Evolutionary conservation across 176 grass and related monocot genomes (phyloP).

Genomic region (Pharus latifolius): DNA sequence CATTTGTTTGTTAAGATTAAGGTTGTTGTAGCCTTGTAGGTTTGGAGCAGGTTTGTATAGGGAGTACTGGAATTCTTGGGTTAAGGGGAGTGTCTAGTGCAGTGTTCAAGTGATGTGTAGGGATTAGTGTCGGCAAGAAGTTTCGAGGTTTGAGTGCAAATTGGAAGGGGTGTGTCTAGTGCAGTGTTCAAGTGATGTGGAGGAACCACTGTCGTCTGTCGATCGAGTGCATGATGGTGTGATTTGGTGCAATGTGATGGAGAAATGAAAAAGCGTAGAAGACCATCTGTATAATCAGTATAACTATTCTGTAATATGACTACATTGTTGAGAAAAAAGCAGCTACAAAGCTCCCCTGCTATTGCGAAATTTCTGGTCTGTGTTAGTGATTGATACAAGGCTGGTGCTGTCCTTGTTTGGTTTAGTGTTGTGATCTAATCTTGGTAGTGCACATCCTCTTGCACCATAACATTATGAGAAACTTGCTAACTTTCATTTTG

Average conservation of each 20-base stretch:
- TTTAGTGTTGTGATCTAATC: not conserved
- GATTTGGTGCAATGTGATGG: not conserved
- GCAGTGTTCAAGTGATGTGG: not conserved
- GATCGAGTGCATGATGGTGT: not conserved
- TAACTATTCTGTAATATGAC: too few relatives aligned
- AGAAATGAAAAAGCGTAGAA: not conserved
- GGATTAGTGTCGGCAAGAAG: not conserved
- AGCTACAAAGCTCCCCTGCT: too few relatives aligned
- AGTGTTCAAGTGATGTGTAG: not conserved
- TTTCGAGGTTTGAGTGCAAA: not conserved
- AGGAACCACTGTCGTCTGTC: not conserved
- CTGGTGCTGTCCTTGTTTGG: not conserved
- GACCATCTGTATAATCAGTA: too few relatives aligned
- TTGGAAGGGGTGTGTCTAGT: too few relatives aligned
- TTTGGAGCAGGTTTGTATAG: not conserved
- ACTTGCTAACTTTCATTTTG: too few relatives aligned
- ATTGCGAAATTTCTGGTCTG: too few relatives aligned
- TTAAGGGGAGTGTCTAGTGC: not conserved
- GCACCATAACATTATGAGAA: too few relatives aligned
- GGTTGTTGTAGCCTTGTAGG: not conserved
- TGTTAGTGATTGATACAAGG: not conserved
- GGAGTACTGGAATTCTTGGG: not conserved
- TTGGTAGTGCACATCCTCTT: not conserved
- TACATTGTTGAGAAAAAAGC: not conserved
- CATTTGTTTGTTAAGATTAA: not conserved